Conservation (phyloP, 352 stramenopile genomes). For the Phytophthora europaea region DNA sequence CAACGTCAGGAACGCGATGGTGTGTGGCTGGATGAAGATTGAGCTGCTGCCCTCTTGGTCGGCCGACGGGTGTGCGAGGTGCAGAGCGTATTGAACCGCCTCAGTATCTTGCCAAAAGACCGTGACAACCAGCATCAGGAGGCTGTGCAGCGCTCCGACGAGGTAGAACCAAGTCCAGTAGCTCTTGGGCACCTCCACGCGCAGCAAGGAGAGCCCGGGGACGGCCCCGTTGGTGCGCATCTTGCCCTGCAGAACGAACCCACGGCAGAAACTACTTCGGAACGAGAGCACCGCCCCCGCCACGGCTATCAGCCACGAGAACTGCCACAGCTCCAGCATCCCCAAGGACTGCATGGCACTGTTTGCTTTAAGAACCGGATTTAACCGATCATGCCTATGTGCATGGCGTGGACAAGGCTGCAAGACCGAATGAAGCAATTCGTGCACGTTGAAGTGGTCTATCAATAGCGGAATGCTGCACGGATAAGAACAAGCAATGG, state of each 20-base stretch:
- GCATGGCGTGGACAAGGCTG: conserved; percentile 14
- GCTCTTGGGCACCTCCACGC: conserved; percentile 61
- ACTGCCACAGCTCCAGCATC: conserved; percentile 44
- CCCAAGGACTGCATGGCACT: conserved; percentile 20
- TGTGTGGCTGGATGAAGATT: conserved; percentile 51
- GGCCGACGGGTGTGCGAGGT: conserved; percentile 37
- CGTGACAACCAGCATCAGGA: conserved; percentile 40
- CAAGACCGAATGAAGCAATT: background rate
- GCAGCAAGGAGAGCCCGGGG: conserved; percentile 39
- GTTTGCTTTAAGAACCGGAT: conserved; percentile 1
- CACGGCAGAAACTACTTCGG: conserved; percentile 46
- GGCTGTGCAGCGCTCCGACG: conserved; percentile 59
- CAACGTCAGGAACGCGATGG: conserved; percentile 54
- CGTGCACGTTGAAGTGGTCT: conserved; percentile 13
- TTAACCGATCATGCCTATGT: conserved; percentile 29
- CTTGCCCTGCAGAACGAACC: conserved; percentile 56
- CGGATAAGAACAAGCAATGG: conserved; percentile 27
- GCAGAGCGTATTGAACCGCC: conserved; percentile 46
- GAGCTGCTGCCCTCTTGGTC: background rate
- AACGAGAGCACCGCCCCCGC: conserved; percentile 46
- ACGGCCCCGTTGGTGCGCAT: conserved; percentile 40
- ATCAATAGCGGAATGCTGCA: conserved; percentile 17
- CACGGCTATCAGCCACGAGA: conserved; percentile 44
- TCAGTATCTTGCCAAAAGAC: conserved; percentile 40
- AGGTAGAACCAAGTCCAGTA: conserved; percentile 86